Evolutionary conservation across 345 rosid genomes (phyloP).

Genomic region (Draba incana): DNA sequence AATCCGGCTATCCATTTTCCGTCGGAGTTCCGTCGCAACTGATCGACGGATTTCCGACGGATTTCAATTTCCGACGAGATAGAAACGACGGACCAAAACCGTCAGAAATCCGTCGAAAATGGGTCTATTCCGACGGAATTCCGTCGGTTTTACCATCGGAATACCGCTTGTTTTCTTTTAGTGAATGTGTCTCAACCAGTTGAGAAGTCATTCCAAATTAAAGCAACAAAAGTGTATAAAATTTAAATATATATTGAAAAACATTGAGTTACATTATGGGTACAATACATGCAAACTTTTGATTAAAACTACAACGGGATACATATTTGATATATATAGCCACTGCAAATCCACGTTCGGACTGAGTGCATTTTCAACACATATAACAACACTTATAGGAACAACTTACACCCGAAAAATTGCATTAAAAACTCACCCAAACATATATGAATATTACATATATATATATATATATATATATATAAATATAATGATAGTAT

Average conservation of each 20-base stretch:
- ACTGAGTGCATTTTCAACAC: slow-evolving; percentile 49
- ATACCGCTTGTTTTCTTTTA: no score
- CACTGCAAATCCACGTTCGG: slow-evolving; percentile 58
- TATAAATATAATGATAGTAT: slow-evolving; percentile 21
- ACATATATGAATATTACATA: slow-evolving; percentile 32
- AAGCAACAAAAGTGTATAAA: neutral
- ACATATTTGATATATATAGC: slow-evolving; percentile 33
- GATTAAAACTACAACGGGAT: slow-evolving; percentile 31
- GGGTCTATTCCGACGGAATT: no score
- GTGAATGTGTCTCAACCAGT: slow-evolving; percentile 6
- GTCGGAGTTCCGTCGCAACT: no score
- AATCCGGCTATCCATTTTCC: no score
- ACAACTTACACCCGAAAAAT: slow-evolving; percentile 38
- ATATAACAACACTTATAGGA: slow-evolving; percentile 24
- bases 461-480: slow-evolving; percentile 1
- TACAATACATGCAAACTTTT: slow-evolving; percentile 40
- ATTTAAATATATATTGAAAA: slow-evolving; percentile 4
- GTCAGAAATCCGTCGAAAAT: no score
- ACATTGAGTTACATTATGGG: slow-evolving; percentile 26
- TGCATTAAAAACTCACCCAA: slow-evolving; percentile 41
- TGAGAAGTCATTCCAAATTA: neutral
- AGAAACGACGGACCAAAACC: no score
- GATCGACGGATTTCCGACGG: no score
- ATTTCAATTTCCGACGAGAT: no score
- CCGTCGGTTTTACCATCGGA: no score